phyloP scores from a whole-genome alignment of 78 protist genomes.

The Tieghemostelium lacteum region DNA sequence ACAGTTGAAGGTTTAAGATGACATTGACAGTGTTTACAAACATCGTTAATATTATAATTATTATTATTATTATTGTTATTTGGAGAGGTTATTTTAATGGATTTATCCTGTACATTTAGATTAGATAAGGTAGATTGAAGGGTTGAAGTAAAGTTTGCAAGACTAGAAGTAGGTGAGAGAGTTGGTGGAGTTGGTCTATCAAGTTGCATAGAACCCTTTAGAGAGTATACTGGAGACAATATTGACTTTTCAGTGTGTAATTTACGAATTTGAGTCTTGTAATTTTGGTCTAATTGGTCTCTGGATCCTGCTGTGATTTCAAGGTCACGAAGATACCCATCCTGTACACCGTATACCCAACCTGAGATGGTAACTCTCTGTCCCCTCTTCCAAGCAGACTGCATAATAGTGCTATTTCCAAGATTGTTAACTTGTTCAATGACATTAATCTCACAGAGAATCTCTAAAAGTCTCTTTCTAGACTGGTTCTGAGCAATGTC shows the following conservation, averaged over 20 bases:
- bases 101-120: too few species aligned
- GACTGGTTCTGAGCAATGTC: conserved; percentile 44
- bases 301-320: conserved; percentile 24
- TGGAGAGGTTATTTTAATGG: not conserved
- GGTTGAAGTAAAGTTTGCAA: not conserved
- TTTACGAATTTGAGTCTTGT: not conserved
- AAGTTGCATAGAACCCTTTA: not conserved
- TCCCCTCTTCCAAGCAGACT: conserved; percentile 74
- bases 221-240: not conserved
- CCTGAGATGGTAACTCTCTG: conserved; percentile 80
- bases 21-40: too few species aligned
- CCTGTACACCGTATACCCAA: conserved; percentile 80
- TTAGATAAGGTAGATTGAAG: not conserved
- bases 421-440: conserved; percentile 88
- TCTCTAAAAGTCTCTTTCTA: conserved; percentile 26
- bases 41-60: not conserved
- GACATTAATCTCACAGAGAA: conserved; percentile 90
- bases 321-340: conserved; percentile 82
- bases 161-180: not conserved
- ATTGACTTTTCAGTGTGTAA: not conserved
- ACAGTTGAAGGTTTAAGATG: too few species aligned
- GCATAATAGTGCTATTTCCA: conserved; percentile 84
- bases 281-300: conserved; percentile 29
- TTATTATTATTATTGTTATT: not conserved
- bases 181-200: not conserved